phyloP scores from a whole-genome alignment of 1,139 yeast genomes.

The Candida sanyaensis region DNA sequence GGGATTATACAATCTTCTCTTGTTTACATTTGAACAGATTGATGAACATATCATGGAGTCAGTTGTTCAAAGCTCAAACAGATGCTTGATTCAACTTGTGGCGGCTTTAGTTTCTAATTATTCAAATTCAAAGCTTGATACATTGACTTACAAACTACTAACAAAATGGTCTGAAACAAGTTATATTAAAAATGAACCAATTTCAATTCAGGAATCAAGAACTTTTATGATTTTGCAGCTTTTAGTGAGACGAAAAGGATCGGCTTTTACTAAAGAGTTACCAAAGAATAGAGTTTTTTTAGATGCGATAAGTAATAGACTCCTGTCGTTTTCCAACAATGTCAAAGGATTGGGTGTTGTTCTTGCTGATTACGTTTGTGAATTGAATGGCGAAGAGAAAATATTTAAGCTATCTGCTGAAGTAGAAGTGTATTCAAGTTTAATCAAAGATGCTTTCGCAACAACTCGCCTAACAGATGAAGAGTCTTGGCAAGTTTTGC shows the following conservation, averaged over 20 bases:
- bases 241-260: conserved; percentile 21
- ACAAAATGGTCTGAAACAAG: conserved; percentile 32
- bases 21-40: conserved; percentile 16
- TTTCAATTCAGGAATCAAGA: conserved; percentile 33
- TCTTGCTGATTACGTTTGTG: conserved; percentile 48
- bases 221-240: conserved; percentile 36
- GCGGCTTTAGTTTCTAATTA: conserved; percentile 11
- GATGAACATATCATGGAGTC: conserved; percentile 17
- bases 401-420: conserved; percentile 39
- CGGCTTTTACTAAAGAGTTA: conserved; percentile 19
- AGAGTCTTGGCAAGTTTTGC: conserved; percentile 19
- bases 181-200: conserved; percentile 32
- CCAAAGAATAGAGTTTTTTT: conserved; percentile 33
- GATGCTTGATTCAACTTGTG: conserved; percentile 9
- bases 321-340: conserved; percentile 43
- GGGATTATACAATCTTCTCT: conserved; percentile 11
- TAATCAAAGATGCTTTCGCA: conserved; percentile 1
- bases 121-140: conserved; percentile 8
- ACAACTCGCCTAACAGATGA: neutral
- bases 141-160: conserved; percentile 17
- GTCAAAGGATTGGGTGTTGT: conserved; percentile 47
- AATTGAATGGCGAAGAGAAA: conserved; percentile 26
- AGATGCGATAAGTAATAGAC: conserved; percentile 43
- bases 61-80: conserved; percentile 9
- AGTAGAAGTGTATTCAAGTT: conserved; percentile 10